Conservation (phyloP, 2,329 filamentous ascomycete species). For the Aureobasidium pullulans region DNA sequence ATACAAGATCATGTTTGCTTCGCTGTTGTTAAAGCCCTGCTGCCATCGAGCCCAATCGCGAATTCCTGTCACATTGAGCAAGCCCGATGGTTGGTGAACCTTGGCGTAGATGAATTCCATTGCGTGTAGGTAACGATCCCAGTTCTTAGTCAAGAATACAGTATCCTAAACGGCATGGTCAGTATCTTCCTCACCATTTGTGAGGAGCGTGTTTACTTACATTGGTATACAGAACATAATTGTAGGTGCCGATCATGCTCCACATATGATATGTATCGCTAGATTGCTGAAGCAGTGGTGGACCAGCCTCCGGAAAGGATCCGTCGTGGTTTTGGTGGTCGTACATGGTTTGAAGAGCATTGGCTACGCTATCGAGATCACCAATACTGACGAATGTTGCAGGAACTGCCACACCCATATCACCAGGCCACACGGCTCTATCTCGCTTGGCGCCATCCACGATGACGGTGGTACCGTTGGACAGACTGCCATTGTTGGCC, state of each 20-base stretch:
- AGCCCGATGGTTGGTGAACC: conserved; percentile 36
- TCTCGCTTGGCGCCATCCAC: conserved; percentile 35
- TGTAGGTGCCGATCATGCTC: conserved; percentile 51
- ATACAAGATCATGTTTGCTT: conserved; percentile 48
- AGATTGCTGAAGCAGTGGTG: conserved; percentile 30
- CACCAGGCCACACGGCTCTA: conserved; percentile 37
- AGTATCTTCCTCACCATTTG: too few species aligned
- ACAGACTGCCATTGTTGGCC: conserved; percentile 30
- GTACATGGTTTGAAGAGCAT: conserved; percentile 42
- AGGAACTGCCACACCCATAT: conserved; percentile 45
- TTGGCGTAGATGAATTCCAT: conserved; percentile 41
- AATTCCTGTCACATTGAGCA: conserved; percentile 43
- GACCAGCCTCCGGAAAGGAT: conserved; percentile 33
- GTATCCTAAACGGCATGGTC: conserved; percentile 28
- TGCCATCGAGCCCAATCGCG: conserved; percentile 47
- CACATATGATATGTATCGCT: conserved; percentile 36
- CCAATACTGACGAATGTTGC: conserved; percentile 37
- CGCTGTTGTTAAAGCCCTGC: conserved; percentile 44
- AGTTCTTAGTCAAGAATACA: conserved; percentile 40
- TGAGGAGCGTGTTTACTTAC: too few species aligned
- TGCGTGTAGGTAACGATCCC: conserved; percentile 42
- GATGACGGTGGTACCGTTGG: conserved; percentile 28
- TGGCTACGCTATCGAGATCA: conserved; percentile 40
- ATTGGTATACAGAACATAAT: conserved; percentile 50
- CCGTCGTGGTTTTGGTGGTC: conserved; percentile 34